Evolutionary conservation across 768 basidiomycete genomes (phyloP).

Genomic region (Postia placenta): DNA sequence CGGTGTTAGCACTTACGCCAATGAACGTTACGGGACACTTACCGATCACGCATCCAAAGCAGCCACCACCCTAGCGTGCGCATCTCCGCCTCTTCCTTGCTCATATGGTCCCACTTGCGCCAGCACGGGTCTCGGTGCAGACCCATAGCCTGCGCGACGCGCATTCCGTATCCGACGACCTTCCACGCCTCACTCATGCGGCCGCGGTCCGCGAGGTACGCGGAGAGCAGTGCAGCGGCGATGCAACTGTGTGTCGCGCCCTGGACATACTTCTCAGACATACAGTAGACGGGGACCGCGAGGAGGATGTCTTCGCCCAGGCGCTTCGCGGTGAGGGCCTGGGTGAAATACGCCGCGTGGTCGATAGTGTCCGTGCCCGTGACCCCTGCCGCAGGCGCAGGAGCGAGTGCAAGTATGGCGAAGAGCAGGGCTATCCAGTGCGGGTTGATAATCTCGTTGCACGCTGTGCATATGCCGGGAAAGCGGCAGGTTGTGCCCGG

Average conservation of each 20-base stretch:
- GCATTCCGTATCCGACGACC: constrained; percentile 16
- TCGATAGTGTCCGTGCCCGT: constrained; percentile 12
- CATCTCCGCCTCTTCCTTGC: constrained; percentile 17
- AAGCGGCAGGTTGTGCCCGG: constrained; percentile 17
- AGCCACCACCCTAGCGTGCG: constrained; percentile 21
- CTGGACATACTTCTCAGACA: constrained; percentile 18
- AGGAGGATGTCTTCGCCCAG: constrained; percentile 37
- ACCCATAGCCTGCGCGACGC: constrained; percentile 22
- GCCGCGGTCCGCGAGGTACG: constrained; percentile 40
- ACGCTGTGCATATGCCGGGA: constrained; percentile 17
- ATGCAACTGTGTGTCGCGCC: constrained; percentile 42
- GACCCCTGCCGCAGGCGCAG: constrained; percentile 17
- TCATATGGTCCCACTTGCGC: constrained; percentile 23
- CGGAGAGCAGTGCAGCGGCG: constrained; percentile 38
- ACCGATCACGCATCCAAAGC: constrained; percentile 20
- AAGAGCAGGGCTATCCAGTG: constrained; percentile 49
- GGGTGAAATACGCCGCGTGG: constrained; percentile 31
- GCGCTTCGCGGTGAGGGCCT: constrained; percentile 38
- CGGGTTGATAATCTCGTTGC: constrained; percentile 35
- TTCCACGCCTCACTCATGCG: constrained; percentile 37
- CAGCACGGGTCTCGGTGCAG: constrained; percentile 24
- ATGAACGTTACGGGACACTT: constrained; percentile 1
- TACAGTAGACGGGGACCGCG: constrained; percentile 14
- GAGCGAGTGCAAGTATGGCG: constrained; percentile 39
- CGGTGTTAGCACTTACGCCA: no score